A percentile compares a stretch with the other conserved stretches of the same genome.
These are phyloP conservation scores for Trametes elegans DNA, from an alignment of 768 basidiomycete genomes.

Conservation along the genomic window DNA sequence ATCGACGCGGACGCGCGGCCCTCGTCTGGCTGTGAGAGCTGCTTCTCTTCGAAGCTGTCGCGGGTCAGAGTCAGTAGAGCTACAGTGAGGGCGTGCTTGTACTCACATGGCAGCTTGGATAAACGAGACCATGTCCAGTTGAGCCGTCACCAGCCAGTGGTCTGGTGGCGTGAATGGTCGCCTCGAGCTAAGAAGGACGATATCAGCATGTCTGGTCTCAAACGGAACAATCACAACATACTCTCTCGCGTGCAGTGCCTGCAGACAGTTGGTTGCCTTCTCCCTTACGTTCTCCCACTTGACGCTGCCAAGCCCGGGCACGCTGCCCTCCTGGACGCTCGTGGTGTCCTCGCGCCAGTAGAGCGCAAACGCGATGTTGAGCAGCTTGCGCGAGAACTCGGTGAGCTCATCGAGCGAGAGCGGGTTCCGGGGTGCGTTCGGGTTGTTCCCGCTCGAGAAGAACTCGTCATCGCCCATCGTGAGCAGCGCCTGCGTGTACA, in stretches of 20 bases:
- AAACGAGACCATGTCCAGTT: conserved; percentile 67
- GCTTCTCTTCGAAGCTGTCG: conserved; percentile 63
- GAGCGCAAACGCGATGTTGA: conserved; percentile 82
- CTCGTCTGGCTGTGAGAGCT: conserved; percentile 35
- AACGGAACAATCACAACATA: conserved; percentile 38
- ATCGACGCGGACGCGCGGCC: conserved; percentile 31
- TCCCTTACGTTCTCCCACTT: conserved; percentile 73
- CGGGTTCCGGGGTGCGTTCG: conserved; percentile 58
- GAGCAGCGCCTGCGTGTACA: conserved; percentile 81
- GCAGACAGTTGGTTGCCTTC: conserved; percentile 72
- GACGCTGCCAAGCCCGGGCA: conserved; percentile 38
- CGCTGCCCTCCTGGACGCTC: conserved; percentile 38
- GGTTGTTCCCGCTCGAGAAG: conserved; percentile 49
- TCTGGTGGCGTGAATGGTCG: conserved; percentile 77
- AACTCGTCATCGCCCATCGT: conserved; percentile 98
- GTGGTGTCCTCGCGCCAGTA: conserved; percentile 60
- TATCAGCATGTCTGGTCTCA: not conserved
- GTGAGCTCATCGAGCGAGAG: conserved; percentile 79
- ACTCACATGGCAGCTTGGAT: conserved; percentile 84
- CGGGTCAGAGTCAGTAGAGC: not conserved
- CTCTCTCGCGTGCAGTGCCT: conserved; percentile 88
- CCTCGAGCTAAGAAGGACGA: conserved; percentile 56
- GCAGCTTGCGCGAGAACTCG: conserved; percentile 69
- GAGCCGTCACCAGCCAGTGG: conserved; percentile 76
- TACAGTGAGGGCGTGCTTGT: not conserved